Conservation (phyloP, 2,329 filamentous ascomycete species). For the Fusarium floridanum region DNA sequence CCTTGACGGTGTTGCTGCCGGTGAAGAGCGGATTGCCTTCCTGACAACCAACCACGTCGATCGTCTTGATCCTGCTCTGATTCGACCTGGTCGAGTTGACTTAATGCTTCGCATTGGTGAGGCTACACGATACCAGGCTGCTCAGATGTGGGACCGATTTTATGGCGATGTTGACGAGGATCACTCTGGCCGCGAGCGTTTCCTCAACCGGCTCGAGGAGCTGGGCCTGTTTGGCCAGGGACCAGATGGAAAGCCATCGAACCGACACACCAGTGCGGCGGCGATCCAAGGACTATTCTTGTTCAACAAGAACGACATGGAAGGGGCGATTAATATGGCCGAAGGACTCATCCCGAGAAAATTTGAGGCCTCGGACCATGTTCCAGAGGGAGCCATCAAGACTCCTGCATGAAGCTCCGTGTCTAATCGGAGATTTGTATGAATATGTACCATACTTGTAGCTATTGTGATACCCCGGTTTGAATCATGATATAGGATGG, state of each 20-base stretch:
- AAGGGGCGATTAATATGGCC: constrained; percentile 86
- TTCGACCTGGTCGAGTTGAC: constrained; percentile 92
- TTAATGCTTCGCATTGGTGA: constrained; percentile 92
- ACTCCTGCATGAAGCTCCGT: constrained; percentile 51
- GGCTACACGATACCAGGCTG: constrained; percentile 86
- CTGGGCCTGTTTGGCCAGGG: constrained; percentile 77
- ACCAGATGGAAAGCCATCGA: constrained; percentile 59
- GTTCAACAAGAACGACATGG: constrained; percentile 92
- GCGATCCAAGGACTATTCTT: constrained; percentile 94
- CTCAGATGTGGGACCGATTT: constrained; percentile 92
- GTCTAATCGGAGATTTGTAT: constrained; percentile 12
- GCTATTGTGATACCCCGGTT: constrained; percentile 34
- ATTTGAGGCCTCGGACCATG: constrained; percentile 62
- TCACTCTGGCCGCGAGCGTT: constrained; percentile 72
- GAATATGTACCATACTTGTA: constrained; percentile 30
- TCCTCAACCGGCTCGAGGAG: constrained; percentile 77
- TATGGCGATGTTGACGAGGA: constrained; percentile 84
- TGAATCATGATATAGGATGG: constrained; percentile 12
- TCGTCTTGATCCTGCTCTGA: constrained; percentile 86
- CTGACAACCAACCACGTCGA: constrained; percentile 96
- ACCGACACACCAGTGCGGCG: constrained; percentile 81
- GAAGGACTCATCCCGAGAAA: constrained; percentile 72
- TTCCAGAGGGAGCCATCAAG: constrained; percentile 57
- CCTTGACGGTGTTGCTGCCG: constrained; percentile 91
- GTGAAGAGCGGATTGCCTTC: constrained; percentile 94